Conservation (phyloP, 164 flowering plant species). For the Cinnamomum micranthum region DNA sequence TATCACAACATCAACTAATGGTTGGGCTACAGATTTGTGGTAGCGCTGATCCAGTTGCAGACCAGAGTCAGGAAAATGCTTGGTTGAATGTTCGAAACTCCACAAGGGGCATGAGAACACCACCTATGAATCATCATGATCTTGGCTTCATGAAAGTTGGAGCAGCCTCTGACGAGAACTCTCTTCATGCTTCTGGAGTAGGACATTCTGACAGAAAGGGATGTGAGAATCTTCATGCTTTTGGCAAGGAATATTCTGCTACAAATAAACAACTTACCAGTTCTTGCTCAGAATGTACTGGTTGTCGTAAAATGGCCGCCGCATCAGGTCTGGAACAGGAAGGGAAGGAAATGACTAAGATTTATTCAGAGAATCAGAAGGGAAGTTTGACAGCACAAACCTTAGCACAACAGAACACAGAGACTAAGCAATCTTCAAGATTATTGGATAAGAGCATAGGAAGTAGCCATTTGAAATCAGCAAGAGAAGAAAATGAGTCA, state of each 20-base stretch:
- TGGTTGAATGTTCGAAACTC: neutral
- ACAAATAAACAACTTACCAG: conserved; percentile 3
- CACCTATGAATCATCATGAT: conserved; percentile 10
- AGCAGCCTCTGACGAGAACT: conserved; percentile 8
- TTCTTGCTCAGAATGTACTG: conserved; percentile 24
- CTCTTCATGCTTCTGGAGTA: conserved; percentile 9
- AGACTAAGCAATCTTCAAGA: conserved; percentile 16
- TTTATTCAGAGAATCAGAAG: conserved; percentile 7
- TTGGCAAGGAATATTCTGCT: conserved; percentile 8
- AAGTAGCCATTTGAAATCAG: conserved; percentile 30
- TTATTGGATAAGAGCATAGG: conserved; percentile 22
- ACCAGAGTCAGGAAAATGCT: neutral
- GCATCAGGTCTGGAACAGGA: conserved; percentile 9
- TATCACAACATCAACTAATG: neutral
- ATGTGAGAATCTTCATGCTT: conserved; percentile 4
- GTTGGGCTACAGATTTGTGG: neutral
- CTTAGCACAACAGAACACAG: conserved; percentile 16
- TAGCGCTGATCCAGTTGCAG: neutral
- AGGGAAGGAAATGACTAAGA: conserved; percentile 14
- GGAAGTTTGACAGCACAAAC: conserved; percentile 26
- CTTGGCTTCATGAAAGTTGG: conserved; percentile 6
- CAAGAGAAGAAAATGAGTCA: conserved; percentile 34
- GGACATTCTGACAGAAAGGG: conserved; percentile 11
- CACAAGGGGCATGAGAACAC: conserved; percentile 14
- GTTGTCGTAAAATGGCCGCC: conserved; percentile 18